Base-by-base conservation (phyloP, 1,284 basidiomycete genomes). In the Melampsora larici-populina region DNA sequence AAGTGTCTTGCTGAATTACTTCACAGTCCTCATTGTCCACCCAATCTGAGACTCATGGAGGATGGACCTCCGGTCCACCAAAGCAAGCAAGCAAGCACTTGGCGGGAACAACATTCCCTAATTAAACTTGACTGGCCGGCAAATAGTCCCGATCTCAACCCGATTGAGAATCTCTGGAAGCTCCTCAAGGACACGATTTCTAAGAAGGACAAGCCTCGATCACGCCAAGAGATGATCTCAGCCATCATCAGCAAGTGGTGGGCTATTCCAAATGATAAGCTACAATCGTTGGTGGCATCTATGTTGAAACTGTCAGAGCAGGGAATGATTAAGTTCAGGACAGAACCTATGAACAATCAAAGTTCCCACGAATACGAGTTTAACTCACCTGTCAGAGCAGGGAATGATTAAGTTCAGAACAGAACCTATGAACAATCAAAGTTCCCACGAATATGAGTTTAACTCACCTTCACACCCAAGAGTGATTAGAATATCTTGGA, bases 101-200 rank as follows among this genome's bases (percentile, higher is more conserved):
- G 29, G 15, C 51, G 4, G 55, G 33, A 15, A 15, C 13, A 55
- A 11, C n/a, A 26, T 2, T 18, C 40, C 18, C 40, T 70, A 2
- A 62, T 40, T 11, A 58, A 70, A n/a, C 24, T 43, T 21, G 51
- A 49, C 60, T 64, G n/a, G n/a, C n/a, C n/a, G n/a, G n/a, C n/a
- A n/a, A n/a, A n/a, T n/a, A n/a, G n/a, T n/a, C n/a, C n/a, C 11
- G 46, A 63, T 26, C 60, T 72, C 36, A 72, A 72, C 31, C 70
- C 70, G 24, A 72, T 64, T 31, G 40, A 72, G 51, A 63, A 63
- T 48, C 33, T 64, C 17, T 72, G 70, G 36, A 63, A 72, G 24
- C 36, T 63, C 43, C 40, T 72, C 36, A 72, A 72, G 40, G 48
- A 58, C 18, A 46, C 26, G 4, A 36, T 72, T 48, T 26, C 11